A percentile compares a stretch with the other conserved stretches of the same genome.
These are phyloP conservation scores for Fibroporia radiculosa DNA, from an alignment of 768 basidiomycete species.

Conservation along the genomic window DNA sequence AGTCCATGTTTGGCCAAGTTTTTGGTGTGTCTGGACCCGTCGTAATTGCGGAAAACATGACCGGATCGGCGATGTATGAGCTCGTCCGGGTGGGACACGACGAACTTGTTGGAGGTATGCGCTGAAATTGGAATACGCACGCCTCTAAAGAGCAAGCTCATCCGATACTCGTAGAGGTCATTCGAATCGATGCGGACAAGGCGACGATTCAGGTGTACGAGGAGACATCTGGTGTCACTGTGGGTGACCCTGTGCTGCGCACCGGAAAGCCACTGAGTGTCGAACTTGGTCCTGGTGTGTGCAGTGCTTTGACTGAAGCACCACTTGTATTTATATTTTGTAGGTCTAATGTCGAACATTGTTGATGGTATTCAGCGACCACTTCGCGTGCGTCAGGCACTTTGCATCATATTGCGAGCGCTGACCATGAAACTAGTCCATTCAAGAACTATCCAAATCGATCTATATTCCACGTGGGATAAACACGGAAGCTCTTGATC, in stretches of 20 bases:
- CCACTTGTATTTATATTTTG: slow-evolving; percentile 4
- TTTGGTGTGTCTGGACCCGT: slow-evolving; percentile 98
- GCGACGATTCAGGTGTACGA: slow-evolving; percentile 99
- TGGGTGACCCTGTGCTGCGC: slow-evolving; percentile 94
- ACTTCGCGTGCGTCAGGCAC: slow-evolving; percentile 51
- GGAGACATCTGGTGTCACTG: slow-evolving; percentile 98
- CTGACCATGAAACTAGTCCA: slow-evolving; percentile 41
- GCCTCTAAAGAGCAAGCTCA: background rate
- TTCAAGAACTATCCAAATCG: slow-evolving; percentile 95
- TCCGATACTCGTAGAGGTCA: slow-evolving; percentile 79
- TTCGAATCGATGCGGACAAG: slow-evolving; percentile 96
- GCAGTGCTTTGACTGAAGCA: background rate
- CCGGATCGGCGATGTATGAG: slow-evolving; percentile 94
- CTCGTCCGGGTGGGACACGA: slow-evolving; percentile 97
- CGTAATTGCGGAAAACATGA: slow-evolving; percentile 96
- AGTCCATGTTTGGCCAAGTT: slow-evolving; percentile 81
- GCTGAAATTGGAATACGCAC: background rate
- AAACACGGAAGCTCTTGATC: slow-evolving; percentile 91
- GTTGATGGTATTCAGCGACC: slow-evolving; percentile 97
- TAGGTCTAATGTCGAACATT: slow-evolving; percentile 98
- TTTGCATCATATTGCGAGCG: slow-evolving; percentile 3
- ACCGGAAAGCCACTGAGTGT: slow-evolving; percentile 98
- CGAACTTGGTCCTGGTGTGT: slow-evolving; percentile 90
- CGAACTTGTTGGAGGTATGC: slow-evolving; percentile 90
- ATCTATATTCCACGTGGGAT: slow-evolving; percentile 99